phyloP scores from a whole-genome alignment of 306 rosid genomes.

The Luffa aegyptiaca region DNA sequence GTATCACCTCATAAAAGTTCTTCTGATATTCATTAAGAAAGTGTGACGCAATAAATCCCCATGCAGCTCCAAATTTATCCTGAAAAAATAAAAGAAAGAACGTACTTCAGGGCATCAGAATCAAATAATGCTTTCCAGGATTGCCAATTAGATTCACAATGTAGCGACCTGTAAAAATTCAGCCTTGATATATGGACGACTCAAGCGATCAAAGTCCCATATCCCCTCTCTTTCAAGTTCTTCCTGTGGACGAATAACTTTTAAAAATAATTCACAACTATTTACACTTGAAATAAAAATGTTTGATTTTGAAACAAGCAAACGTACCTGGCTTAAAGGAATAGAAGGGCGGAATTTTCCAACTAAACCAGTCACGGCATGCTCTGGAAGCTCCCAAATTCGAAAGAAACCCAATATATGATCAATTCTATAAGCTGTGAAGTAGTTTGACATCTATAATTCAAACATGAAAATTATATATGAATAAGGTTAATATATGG shows the following conservation, averaged over 20 bases:
- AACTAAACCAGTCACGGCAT: slow-evolving; percentile 74
- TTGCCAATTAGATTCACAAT: slow-evolving; percentile 1
- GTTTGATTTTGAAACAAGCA: background rate
- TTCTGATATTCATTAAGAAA: slow-evolving; percentile 64
- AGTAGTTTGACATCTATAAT: slow-evolving; percentile 88
- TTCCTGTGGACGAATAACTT: slow-evolving; percentile 38
- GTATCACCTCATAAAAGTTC: slow-evolving; percentile 55
- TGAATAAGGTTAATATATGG: slow-evolving; percentile 12
- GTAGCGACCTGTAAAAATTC: slow-evolving; percentile 54
- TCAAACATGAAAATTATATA: slow-evolving; percentile 25
- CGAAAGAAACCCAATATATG: slow-evolving; percentile 94
- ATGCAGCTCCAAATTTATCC: slow-evolving; percentile 71
- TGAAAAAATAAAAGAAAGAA: slow-evolving; percentile 23
- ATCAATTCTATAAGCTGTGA: slow-evolving; percentile 93
- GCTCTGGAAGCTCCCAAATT: slow-evolving; percentile 97
- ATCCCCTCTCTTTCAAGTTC: slow-evolving; percentile 90
- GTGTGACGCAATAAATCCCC: slow-evolving; percentile 69
- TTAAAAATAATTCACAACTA: background rate
- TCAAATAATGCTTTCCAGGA: background rate
- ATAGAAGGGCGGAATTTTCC: slow-evolving; percentile 98
- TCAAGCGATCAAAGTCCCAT: slow-evolving; percentile 94
- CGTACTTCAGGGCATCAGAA: background rate
- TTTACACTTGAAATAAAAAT: background rate
- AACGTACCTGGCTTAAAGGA: slow-evolving; percentile 73
- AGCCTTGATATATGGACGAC: slow-evolving; percentile 64